phyloP scores from a whole-genome alignment of 75 land plant genomes.

The Pinus taeda region DNA sequence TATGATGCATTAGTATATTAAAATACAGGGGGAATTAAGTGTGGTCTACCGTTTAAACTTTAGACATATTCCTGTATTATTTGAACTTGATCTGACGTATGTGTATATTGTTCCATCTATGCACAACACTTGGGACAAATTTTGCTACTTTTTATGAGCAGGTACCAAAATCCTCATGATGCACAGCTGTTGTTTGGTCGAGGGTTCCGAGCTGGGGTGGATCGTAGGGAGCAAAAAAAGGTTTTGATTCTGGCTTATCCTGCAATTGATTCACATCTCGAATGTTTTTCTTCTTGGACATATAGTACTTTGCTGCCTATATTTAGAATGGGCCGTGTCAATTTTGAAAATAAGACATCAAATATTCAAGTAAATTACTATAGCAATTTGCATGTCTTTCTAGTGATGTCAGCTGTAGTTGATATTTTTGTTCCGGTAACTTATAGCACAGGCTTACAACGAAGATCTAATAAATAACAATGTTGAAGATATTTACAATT shows the following conservation, averaged over 20 bases:
- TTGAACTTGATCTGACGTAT: not conserved
- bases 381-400: not conserved
- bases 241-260: slow-evolving; percentile 11
- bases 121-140: not conserved
- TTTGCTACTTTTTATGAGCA: slow-evolving; percentile 1
- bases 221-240: slow-evolving; percentile 98
- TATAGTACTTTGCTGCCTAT: no score
- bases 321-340: not conserved
- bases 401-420: not conserved
- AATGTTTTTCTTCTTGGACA: not conserved
- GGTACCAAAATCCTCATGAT: slow-evolving; percentile 96
- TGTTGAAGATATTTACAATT: not conserved
- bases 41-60: not conserved
- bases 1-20: no score
- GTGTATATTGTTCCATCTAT: not conserved
- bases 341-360: not conserved
- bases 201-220: slow-evolving; percentile 97
- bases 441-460: not conserved
- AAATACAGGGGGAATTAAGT: not conserved
- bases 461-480: not conserved
- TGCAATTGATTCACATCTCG: not conserved
- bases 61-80: slow-evolving; percentile 1
- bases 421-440: not conserved
- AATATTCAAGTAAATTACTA: not conserved
- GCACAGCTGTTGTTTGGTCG: slow-evolving; percentile 93